Base-by-base conservation (phyloP, 2,329 filamentous ascomycete genomes). In the Colletotrichum viniferum region DNA sequence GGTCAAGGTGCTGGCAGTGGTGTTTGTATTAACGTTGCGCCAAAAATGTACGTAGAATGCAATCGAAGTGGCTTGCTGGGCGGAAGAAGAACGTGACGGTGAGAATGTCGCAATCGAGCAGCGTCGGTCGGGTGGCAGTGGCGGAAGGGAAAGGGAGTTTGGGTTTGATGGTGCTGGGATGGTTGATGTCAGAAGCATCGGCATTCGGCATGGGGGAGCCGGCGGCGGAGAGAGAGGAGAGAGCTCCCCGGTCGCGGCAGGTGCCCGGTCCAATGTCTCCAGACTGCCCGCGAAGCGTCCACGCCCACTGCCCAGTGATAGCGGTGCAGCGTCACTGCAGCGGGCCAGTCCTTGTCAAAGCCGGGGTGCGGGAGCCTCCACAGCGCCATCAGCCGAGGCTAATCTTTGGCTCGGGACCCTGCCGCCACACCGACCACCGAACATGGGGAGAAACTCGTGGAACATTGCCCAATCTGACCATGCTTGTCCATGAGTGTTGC, bases 331-430 rank as follows among this genome's bases (percentile, higher is more conserved):
- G 32, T 58, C 48, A 52, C 18, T 16, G n/a, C 69, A 67, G 69
- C 52, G 70, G 38, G 56, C 70, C 64, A 61, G 70, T 73, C 55
- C 36, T 36, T 67, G 36, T 52, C 26, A 5, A 62, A 69, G 66
- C 32, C 48, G 66, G 48, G 61, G 38, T 72, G 73, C 55, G 73
- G 73, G 62, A 63, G 28, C 62, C 69, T 67, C 73, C 73, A 64
- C 73, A 65, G 60, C 30, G 58, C n/a, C 58, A 48, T 71, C 48
- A 75, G 73, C 73, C 73, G 73, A 75, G 73, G 73, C 73, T 75
- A 75, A 58, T 63, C 24, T 34, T 63, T 60, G 52, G 69, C 26
- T 24, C 48, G 65, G 65, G 63, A 58, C 52, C 30, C 34, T 18
- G 56, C 67, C 34, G 67, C 56, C 67, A 62, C 56, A 66, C 62